Conservation (phyloP, 2,329 filamentous ascomycete species). For the Aspergillus sp. region DNA sequence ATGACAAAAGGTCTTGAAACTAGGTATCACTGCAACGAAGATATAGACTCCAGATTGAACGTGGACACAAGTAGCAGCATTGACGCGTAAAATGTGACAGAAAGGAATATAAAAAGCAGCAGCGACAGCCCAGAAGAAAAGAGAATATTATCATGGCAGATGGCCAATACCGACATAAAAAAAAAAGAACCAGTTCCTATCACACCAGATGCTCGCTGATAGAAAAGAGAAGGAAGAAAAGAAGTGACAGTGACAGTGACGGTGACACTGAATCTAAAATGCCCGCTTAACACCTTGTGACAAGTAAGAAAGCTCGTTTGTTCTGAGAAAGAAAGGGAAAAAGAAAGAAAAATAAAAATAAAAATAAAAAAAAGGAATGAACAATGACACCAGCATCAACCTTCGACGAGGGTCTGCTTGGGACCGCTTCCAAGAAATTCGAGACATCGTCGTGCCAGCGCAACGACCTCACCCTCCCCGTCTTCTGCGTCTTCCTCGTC, state of each 20-base stretch:
- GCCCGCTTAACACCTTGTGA: conserved; percentile 24
- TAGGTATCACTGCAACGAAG: conserved; percentile 13
- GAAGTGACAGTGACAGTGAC: neutral
- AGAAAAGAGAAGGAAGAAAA: conserved; percentile 11
- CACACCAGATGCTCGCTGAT: conserved; percentile 30
- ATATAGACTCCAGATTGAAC: conserved; percentile 21
- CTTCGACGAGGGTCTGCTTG: conserved; percentile 72
- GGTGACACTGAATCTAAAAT: conserved; percentile 21
- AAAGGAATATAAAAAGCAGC: neutral
- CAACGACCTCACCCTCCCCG: conserved; percentile 87
- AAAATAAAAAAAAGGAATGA: conserved; percentile 6
- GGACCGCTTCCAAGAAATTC: conserved; percentile 73
- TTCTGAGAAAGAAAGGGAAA: conserved; percentile 11
- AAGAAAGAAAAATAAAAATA: conserved; percentile 6
- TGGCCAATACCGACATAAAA: neutral
- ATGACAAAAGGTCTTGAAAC: conserved; percentile 2
- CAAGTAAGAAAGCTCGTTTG: conserved; percentile 12
- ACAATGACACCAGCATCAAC: conserved; percentile 36
- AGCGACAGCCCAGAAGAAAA: conserved; percentile 1
- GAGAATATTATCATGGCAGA: neutral
- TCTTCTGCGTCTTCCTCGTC: conserved; percentile 82
- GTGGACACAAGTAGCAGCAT: conserved; percentile 18
- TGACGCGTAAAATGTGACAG: conserved; percentile 13
- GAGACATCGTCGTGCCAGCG: conserved; percentile 78
- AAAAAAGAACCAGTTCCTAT: conserved; percentile 13